Percentiles rank a stretch among this genome's conserved stretches.
phyloP scores from a whole-genome alignment of 2,329 filamentous ascomycete species.

The Calonectria honghensis region DNA sequence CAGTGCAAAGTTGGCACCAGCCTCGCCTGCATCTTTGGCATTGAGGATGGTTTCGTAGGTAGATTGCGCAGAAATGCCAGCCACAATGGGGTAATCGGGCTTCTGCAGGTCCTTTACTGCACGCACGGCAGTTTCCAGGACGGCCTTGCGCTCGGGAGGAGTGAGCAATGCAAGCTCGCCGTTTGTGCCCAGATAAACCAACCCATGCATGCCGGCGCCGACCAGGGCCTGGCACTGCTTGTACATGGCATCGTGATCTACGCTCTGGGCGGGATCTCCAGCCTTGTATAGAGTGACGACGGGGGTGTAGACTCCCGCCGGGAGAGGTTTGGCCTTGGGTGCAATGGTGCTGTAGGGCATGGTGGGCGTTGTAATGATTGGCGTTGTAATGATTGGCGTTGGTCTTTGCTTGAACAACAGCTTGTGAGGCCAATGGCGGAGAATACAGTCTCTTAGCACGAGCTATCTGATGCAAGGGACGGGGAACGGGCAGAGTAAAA shows the following conservation, averaged over 20 bases:
- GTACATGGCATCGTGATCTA: constrained; percentile 67
- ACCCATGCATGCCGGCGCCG: constrained; percentile 65
- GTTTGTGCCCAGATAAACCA: constrained; percentile 68
- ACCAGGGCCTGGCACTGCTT: constrained; percentile 65
- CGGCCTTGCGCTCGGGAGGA: constrained; percentile 61
- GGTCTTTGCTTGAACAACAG: background rate
- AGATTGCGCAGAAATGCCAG: constrained; percentile 68
- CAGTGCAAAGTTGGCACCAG: constrained; percentile 83
- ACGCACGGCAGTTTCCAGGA: constrained; percentile 62
- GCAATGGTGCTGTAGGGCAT: constrained; percentile 58
- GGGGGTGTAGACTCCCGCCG: constrained; percentile 67
- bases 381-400: background rate
- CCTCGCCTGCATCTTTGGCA: constrained; percentile 78
- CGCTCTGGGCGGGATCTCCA: constrained; percentile 60
- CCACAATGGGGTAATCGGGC: constrained; percentile 64
- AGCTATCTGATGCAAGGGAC: constrained; percentile 17
- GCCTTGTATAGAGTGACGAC: constrained; percentile 68
- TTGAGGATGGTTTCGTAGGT: constrained; percentile 79
- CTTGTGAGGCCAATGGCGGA: background rate
- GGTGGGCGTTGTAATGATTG: constrained; percentile 24
- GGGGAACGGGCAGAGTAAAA: constrained; percentile 16
- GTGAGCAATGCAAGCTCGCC: constrained; percentile 67
- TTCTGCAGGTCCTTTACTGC: constrained; percentile 61
- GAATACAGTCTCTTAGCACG: background rate
- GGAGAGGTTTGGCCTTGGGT: constrained; percentile 62